phyloP scores from a whole-genome alignment of 805 yeast species.

The Debaryomyces tyrocola region DNA sequence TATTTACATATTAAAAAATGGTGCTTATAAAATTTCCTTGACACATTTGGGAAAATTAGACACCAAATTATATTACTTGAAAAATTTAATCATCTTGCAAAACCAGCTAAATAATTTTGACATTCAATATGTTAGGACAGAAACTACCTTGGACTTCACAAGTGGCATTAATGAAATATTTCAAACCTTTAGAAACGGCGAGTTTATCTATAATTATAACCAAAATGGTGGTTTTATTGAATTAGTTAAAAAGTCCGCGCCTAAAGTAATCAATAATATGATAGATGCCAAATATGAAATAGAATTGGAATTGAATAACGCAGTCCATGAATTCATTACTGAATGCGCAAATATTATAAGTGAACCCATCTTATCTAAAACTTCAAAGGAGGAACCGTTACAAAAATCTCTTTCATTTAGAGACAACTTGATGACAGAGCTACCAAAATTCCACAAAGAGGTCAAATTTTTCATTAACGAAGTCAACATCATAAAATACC shows the following conservation, averaged over 20 bases:
- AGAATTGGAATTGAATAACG: slow-evolving; percentile 66
- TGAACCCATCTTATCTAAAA: slow-evolving; percentile 38
- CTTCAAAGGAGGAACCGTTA: slow-evolving; percentile 22
- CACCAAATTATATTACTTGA: slow-evolving; percentile 65
- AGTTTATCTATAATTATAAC: slow-evolving; percentile 43
- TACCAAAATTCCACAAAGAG: slow-evolving; percentile 57
- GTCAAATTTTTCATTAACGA: slow-evolving; percentile 60
- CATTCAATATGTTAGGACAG: slow-evolving; percentile 71
- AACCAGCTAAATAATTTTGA: slow-evolving; percentile 74
- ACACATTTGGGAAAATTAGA: slow-evolving; percentile 53
- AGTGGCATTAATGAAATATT: slow-evolving; percentile 58
- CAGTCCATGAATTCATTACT: slow-evolving; percentile 68
- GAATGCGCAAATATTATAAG: slow-evolving; percentile 45
- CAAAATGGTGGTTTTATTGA: slow-evolving; percentile 40
- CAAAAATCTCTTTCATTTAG: slow-evolving; percentile 43
- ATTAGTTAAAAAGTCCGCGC: slow-evolving; percentile 67
- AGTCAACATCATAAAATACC: slow-evolving; percentile 33
- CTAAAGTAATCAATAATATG: slow-evolving; percentile 78
- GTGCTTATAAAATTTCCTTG: slow-evolving; percentile 45
- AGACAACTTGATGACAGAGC: slow-evolving; percentile 47
- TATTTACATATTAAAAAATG: slow-evolving; percentile 57
- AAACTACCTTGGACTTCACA: slow-evolving; percentile 76
- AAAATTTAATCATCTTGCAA: slow-evolving; percentile 68
- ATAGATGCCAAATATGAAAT: slow-evolving; percentile 74
- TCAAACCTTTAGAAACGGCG: slow-evolving; percentile 35